Percentiles rank a stretch among this genome's conserved stretches.
Evolutionary conservation across 257 asterid genomes (phyloP).

Genomic region (Datura wrightii): DNA sequence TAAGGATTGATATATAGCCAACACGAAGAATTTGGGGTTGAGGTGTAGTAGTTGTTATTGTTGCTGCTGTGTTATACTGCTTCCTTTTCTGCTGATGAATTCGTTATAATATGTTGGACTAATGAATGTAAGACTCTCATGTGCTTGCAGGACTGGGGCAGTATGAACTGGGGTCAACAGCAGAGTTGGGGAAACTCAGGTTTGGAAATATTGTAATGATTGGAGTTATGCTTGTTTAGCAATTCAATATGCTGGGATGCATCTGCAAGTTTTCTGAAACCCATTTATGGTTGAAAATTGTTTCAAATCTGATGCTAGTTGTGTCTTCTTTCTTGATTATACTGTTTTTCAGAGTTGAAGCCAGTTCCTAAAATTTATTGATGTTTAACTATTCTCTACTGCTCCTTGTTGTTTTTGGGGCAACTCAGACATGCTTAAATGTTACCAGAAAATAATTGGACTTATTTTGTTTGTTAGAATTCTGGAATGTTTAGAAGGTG

Average conservation of each 20-base stretch:
- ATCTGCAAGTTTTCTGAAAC: slow-evolving; percentile 17
- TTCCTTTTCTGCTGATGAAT: neutral
- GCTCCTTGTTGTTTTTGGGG: neutral
- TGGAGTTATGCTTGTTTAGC: slow-evolving; percentile 22
- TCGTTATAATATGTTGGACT: neutral
- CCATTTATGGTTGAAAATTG: slow-evolving; percentile 21
- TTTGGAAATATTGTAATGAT: slow-evolving; percentile 44
- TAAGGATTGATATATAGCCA: neutral
- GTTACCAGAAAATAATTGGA: slow-evolving; percentile 20
- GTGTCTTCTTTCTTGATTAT: neutral
- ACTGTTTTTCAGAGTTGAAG: slow-evolving; percentile 1
- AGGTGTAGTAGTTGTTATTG: neutral
- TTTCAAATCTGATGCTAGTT: neutral
- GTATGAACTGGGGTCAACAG: slow-evolving; percentile 76
- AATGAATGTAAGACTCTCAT: slow-evolving; percentile 27
- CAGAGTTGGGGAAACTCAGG: slow-evolving; percentile 84
- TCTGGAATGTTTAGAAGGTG: neutral
- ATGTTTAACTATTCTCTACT: neutral
- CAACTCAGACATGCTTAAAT: slow-evolving; percentile 25
- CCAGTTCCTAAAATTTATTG: neutral
- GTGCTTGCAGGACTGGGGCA: slow-evolving; percentile 72
- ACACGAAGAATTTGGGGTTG: neutral
- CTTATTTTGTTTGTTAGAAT: neutral
- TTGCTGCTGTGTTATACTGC: neutral
- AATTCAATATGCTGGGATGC: slow-evolving; percentile 30